Percentiles rank a stretch among this genome's conserved stretches.
Evolutionary conservation across 306 rosid species (phyloP).

Genomic region (Pterocarpus santalinus): DNA sequence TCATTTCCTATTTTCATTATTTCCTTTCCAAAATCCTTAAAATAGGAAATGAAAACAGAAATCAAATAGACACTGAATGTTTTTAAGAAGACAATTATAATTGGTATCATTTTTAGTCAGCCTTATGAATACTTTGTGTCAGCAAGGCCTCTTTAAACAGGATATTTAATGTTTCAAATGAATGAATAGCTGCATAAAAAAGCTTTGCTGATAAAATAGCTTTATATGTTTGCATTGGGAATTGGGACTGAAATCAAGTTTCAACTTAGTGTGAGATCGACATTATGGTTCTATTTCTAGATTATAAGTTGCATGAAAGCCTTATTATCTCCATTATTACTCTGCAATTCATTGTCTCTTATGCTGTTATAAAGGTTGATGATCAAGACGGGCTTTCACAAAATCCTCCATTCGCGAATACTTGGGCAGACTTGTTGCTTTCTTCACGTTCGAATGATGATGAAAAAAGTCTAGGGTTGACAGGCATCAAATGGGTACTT

Average conservation of each 20-base stretch:
- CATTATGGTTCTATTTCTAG: constrained; percentile 33
- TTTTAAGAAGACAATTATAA: neutral
- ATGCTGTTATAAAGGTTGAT: constrained; percentile 55
- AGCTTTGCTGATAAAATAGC: constrained; percentile 26
- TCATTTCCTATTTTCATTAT: too few relatives aligned
- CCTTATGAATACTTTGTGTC: constrained; percentile 11
- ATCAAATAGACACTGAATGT: too few relatives aligned
- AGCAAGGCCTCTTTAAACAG: neutral
- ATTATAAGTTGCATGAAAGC: constrained; percentile 28
- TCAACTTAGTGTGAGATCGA: neutral
- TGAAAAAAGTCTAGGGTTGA: constrained; percentile 87
- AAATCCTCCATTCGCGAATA: constrained; percentile 55
- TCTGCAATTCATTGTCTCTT: constrained; percentile 25
- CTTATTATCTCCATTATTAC: constrained; percentile 26
- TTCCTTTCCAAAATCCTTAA: too few relatives aligned
- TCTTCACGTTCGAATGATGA: constrained; percentile 60
- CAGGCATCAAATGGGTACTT: constrained; percentile 87
- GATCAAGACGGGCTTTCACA: constrained; percentile 52
- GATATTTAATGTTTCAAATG: constrained; percentile 15
- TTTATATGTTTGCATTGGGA: constrained; percentile 15
- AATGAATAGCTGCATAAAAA: constrained; percentile 30
- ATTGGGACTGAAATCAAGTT: constrained; percentile 16
- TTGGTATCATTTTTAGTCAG: neutral
- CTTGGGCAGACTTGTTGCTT: constrained; percentile 52
- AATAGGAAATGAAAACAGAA: too few relatives aligned